Evolutionary conservation across 2,329 filamentous ascomycete genomes (phyloP).

Genomic region (Paecilomyces formosus): DNA sequence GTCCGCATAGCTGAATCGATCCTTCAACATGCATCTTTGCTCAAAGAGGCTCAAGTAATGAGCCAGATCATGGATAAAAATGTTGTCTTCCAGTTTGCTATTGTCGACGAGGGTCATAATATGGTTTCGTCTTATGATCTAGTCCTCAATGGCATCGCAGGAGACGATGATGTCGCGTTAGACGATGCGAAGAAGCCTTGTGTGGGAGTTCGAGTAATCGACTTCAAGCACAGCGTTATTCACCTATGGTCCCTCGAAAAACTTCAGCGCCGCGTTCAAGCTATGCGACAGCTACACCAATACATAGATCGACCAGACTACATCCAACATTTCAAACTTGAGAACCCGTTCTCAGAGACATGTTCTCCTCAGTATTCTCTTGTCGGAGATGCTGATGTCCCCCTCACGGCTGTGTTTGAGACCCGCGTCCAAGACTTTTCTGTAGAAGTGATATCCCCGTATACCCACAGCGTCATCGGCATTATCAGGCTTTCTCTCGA

Average conservation of each 20-base stretch:
- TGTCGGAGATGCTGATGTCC: conserved; percentile 87
- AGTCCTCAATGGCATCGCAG: conserved; percentile 81
- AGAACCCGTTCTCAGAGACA: conserved; percentile 86
- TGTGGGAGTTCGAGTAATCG: conserved; percentile 80
- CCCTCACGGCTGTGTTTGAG: conserved; percentile 86
- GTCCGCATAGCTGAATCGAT: conserved; percentile 91
- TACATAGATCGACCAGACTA: conserved; percentile 95
- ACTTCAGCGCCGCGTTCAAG: conserved; percentile 73
- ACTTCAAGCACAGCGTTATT: conserved; percentile 78
- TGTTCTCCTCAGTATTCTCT: conserved; percentile 90
- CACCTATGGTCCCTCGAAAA: conserved; percentile 95
- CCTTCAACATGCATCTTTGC: conserved; percentile 72
- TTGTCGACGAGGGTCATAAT: conserved; percentile 80
- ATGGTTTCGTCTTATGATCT: conserved; percentile 94
- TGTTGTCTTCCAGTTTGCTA: conserved; percentile 89
- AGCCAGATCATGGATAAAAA: conserved; percentile 91
- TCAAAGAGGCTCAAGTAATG: conserved; percentile 98
- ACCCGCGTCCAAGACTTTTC: conserved; percentile 90
- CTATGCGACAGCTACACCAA: conserved; percentile 96
- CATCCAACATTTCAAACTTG: conserved; percentile 81
- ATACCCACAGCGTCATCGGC: conserved; percentile 83
- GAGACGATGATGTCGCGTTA: conserved; percentile 76
- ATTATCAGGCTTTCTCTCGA: conserved; percentile 87
- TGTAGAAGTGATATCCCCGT: conserved; percentile 83
- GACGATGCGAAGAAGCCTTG: conserved; percentile 82